Evolutionary conservation across 495 filamentous ascomycete species (phyloP).

Genomic region (Evansstolkia leycettana): DNA sequence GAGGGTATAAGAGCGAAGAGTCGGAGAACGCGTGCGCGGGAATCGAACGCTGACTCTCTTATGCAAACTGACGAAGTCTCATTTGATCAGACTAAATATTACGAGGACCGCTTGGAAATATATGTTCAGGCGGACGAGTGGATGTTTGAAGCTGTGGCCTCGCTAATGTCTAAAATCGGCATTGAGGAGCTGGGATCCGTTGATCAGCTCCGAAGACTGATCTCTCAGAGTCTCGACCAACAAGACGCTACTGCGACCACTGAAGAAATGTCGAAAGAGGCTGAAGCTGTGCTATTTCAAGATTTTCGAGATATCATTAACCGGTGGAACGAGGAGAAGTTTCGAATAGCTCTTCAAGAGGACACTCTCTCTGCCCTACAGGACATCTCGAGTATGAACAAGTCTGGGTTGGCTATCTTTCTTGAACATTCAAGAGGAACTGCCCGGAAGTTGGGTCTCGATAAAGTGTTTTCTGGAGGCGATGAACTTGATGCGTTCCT

Average conservation of each 20-base stretch:
- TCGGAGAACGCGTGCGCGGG: conserved; percentile 70
- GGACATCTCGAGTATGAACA: conserved; percentile 33
- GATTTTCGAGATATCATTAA: conserved; percentile 44
- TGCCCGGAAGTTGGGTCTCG: conserved; percentile 35
- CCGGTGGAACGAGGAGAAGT: conserved; percentile 48
- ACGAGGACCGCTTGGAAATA: conserved; percentile 56
- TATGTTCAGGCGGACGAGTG: conserved; percentile 62
- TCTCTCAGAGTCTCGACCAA: conserved; percentile 4
- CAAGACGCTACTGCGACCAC: conserved; percentile 8
- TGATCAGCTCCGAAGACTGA: conserved; percentile 23
- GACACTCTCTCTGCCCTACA: conserved; percentile 39
- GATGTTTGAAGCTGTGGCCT: conserved; percentile 57
- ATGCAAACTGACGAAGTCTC: conserved; percentile 36
- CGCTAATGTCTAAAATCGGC: conserved; percentile 54
- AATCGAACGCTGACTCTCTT: conserved; percentile 47
- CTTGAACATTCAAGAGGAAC: conserved; percentile 64
- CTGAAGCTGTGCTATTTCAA: conserved; percentile 23
- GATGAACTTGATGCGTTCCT: conserved; percentile 46
- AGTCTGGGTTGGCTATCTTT: conserved; percentile 57
- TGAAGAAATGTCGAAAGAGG: conserved; percentile 4
- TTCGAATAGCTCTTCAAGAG: conserved; percentile 40
- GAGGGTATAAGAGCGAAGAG: conserved; percentile 61
- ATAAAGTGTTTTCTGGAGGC: conserved; percentile 40
- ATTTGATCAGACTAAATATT: conserved; percentile 56
- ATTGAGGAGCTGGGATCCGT: conserved; percentile 39